phyloP scores from a whole-genome alignment of 371 early-diverging fungal genomes.

The Phascolomyces articulosus region DNA sequence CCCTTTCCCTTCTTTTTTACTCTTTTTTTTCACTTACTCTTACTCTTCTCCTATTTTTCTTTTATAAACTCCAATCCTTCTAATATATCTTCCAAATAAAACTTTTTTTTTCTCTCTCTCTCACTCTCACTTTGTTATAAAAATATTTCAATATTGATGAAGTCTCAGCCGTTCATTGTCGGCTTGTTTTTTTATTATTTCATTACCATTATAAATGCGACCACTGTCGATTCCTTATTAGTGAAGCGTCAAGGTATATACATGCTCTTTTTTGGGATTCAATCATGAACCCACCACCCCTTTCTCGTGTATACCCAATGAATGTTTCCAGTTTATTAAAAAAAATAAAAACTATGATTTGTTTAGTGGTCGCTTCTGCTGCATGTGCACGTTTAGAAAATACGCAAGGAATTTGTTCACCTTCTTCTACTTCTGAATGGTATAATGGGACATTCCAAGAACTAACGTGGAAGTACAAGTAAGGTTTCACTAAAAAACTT shows the following conservation, averaged over 20 bases:
- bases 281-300: too few relatives aligned
- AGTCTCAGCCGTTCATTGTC: constrained; percentile 9
- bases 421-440: constrained; percentile 30
- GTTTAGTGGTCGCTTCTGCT: constrained; percentile 34
- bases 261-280: too few relatives aligned
- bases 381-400: constrained; percentile 34
- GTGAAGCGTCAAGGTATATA: constrained; percentile 18
- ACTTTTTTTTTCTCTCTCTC: too few relatives aligned
- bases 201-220: background rate
- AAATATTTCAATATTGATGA: constrained; percentile 6
- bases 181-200: constrained; percentile 3
- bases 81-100: too few relatives aligned
- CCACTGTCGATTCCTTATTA: constrained; percentile 1
- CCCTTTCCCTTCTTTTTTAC: too few relatives aligned
- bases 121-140: too few relatives aligned
- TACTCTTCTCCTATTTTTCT: too few relatives aligned
- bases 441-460: constrained; percentile 40
- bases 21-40: too few relatives aligned
- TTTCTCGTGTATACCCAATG: too few relatives aligned
- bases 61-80: background rate
- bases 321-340: too few relatives aligned
- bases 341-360: too few relatives aligned
- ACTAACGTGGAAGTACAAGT: constrained; percentile 53
- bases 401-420: constrained; percentile 39
- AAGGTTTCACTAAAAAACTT: constrained; percentile 3